phyloP scores from a whole-genome alignment of 2,329 filamentous ascomycete genomes.

The Talaromyces funiculosus region DNA sequence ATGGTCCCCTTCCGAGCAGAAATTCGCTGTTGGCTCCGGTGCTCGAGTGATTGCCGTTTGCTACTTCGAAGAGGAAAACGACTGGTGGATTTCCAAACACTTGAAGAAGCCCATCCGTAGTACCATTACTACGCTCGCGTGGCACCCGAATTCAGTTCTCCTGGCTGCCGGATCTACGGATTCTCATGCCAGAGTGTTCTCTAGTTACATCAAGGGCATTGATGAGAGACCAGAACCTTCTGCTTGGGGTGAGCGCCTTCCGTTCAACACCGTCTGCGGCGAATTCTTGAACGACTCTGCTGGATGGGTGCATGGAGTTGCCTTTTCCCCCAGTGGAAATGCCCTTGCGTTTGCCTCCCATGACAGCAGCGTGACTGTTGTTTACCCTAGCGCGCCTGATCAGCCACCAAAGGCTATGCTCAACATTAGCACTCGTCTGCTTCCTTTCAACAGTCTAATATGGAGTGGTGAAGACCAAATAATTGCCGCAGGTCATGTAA shows the following conservation, averaged over 20 bases:
- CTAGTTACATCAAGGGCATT: constrained; percentile 91
- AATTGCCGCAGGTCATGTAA: constrained; percentile 82
- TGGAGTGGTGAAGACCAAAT: constrained; percentile 93
- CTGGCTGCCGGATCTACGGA: constrained; percentile 95
- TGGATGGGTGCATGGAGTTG: constrained; percentile 90
- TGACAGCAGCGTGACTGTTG: constrained; percentile 93
- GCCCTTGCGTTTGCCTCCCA: constrained; percentile 92
- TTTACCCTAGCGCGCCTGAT: constrained; percentile 87
- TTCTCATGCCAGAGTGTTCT: constrained; percentile 91
- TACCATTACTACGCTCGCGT: constrained; percentile 88
- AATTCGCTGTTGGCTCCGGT: constrained; percentile 95
- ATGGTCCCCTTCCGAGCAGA: constrained; percentile 94
- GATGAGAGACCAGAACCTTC: constrained; percentile 79
- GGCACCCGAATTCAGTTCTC: constrained; percentile 96
- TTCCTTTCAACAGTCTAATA: constrained; percentile 87
- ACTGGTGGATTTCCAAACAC: constrained; percentile 99
- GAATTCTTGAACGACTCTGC: constrained; percentile 95
- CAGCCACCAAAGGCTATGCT: constrained; percentile 87
- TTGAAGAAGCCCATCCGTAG: constrained; percentile 98
- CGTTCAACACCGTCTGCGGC: constrained; percentile 97
- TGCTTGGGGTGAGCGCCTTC: constrained; percentile 89
- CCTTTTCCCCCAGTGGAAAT: constrained; percentile 87
- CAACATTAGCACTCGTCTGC: constrained; percentile 78
- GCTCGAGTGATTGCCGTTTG: constrained; percentile 93
- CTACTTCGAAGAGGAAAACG: constrained; percentile 98